Base-by-base conservation (phyloP, 148 eudicot genomes). In the Drosera capensis region DNA sequence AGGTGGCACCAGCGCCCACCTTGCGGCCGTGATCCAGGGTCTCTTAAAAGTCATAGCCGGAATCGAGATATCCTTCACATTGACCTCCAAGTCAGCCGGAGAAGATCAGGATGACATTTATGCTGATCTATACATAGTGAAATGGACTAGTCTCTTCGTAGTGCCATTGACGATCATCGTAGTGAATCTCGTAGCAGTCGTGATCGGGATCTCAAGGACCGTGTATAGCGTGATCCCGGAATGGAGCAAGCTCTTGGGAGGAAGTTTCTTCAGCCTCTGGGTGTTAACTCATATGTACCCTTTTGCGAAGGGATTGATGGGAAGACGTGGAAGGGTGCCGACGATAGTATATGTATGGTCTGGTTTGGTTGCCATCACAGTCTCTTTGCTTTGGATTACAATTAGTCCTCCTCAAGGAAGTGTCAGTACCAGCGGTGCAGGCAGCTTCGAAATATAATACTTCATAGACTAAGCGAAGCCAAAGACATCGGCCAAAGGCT, bases 261-360 rank as follows among this genome's bases (percentile, higher is more conserved):
- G 95, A 1, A 42, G 60, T 24, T 80, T 77, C 55, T 85, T 85
- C 35, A 72, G 80, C 63, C 61, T 74, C 16, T 87, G 78, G 96
- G 96, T 70, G 44, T 51, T 86, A 68, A 58, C 87, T 25, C 96
- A 86, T 19, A 78, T 82, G 88, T 86, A 86, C 51, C 96, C 96
- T 1, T 86, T 86, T 31, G 70, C 70, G 0, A 82, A 86, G 45
- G 96, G 96, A 14, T 68, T 86, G 51, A 86, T 71, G 82, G 96
- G 96, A 28, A 76, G 78, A 43, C 69, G 62, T 62, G 96, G 96
- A 28, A 69, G 56, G 40, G 54, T 86, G 51, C 79, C 96, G 5
- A 86, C 96, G 7, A 82, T 86, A 45, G 66, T 86, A 13, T 86
- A 71, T 51, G 88, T 86, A 0, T 86, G 96, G 96, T 43, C 88